These are phyloP conservation scores for Penicillium robsamsonii DNA, from an alignment of 495 filamentous ascomycete genomes.

Conservation along the genomic window DNA sequence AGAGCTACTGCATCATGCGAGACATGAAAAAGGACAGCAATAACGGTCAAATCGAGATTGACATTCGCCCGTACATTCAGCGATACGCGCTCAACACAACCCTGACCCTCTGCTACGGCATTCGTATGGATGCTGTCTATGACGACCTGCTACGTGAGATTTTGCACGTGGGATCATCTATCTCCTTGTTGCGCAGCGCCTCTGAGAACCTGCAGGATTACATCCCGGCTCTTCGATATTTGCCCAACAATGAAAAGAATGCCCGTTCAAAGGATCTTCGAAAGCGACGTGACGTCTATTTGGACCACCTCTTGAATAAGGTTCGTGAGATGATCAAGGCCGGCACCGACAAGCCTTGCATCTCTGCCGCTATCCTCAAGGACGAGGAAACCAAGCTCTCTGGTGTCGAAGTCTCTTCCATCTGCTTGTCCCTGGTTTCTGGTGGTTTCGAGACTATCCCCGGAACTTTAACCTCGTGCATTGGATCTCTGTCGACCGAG, in stretches of 20 bases:
- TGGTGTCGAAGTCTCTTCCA: slow-evolving; percentile 49
- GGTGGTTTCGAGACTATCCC: slow-evolving; percentile 55
- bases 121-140: slow-evolving; percentile 52
- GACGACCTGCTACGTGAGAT: slow-evolving; percentile 51
- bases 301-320: slow-evolving; percentile 46
- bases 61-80: slow-evolving; percentile 45
- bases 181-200: slow-evolving; percentile 47
- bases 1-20: slow-evolving; percentile 47
- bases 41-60: slow-evolving; percentile 38
- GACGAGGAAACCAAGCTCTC: slow-evolving; percentile 49
- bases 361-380: slow-evolving; percentile 50
- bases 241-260: slow-evolving; percentile 51
- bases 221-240: slow-evolving; percentile 44
- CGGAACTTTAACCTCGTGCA: slow-evolving; percentile 45
- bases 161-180: slow-evolving; percentile 48
- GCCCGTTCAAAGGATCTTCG: slow-evolving; percentile 45
- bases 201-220: slow-evolving; percentile 54
- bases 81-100: slow-evolving; percentile 52
- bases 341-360: slow-evolving; percentile 53
- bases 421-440: slow-evolving; percentile 50
- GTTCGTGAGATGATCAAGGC: slow-evolving; percentile 48
- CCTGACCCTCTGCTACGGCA: slow-evolving; percentile 53
- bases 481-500: slow-evolving; percentile 47
- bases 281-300: slow-evolving; percentile 44
- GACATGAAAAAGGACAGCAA: slow-evolving; percentile 45